Conservation (phyloP, 106 monocot species). For the Triglochin maritima region DNA sequence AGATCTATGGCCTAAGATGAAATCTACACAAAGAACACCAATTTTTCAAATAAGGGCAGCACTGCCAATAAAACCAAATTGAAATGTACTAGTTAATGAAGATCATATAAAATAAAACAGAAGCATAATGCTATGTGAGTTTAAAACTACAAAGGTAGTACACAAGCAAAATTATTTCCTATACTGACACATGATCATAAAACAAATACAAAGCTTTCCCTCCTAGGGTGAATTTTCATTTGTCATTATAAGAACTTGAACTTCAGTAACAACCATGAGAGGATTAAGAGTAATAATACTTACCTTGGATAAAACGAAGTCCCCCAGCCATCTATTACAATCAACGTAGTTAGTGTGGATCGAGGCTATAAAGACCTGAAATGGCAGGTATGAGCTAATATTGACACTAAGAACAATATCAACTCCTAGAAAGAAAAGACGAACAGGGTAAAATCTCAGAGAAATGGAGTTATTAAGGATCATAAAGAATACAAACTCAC, state of each 20-base stretch:
- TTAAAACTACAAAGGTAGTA: no score
- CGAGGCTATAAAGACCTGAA: constrained; percentile 76
- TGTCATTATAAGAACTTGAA: no score
- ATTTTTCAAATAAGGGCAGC: no score
- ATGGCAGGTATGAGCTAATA: not conserved
- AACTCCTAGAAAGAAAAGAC: no score
- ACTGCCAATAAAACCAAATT: no score
- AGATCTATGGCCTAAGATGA: no score
- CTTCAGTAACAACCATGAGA: not conserved
- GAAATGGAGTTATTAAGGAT: not conserved
- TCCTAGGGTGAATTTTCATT: no score
- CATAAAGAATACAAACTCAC: constrained; percentile 29
- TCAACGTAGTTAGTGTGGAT: constrained; percentile 97
- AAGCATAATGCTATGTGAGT: no score
- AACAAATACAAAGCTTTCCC: not conserved
- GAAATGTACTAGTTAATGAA: not conserved
- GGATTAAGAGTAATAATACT: not conserved
- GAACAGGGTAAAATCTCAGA: no score
- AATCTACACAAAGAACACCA: no score
- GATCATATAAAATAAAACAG: not conserved
- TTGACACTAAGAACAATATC: no score
- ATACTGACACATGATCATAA: not conserved
- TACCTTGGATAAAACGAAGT: constrained; percentile 96
- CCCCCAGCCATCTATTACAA: constrained; percentile 97
- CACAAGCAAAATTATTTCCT: not conserved